Base-by-base conservation (phyloP, 73 alveolate genomes). In the Diophrys sp. region DNA sequence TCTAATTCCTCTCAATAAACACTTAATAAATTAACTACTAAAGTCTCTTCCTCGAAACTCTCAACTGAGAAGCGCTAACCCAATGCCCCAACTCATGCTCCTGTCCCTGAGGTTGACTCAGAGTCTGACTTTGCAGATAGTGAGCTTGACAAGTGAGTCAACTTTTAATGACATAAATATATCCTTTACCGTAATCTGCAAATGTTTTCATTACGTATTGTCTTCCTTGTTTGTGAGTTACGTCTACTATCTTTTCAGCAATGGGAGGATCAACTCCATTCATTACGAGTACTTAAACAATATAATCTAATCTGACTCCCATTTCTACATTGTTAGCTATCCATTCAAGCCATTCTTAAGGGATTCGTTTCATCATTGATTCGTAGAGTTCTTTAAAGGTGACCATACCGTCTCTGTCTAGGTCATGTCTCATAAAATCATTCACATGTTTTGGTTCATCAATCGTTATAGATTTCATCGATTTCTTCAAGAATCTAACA, bases 281-380 rank as follows among this genome's bases (percentile, higher is more conserved):
- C 56, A 82, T 66, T 44, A 73, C 79, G 26, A 82, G 56, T 26
- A 81, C 77, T 81, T 73, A 72, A 31, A 62, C 54, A 2, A 82
- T 82, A 44, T 73, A 82, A 31, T 67, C 85, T 1, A 54, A 79
- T 29, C 77, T 82, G 25, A 82, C 90, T 31, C 90, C 90, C 69
- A 55, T 70, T 1, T 28, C 66, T 25, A 82, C 29, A 32, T 82
- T 82, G 26, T 82, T 75, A 34, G 62, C 53, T 32, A 82, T 82
- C 90, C 90, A 82, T 31, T 75, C 73, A 8, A 82, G 84, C 90
- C 90, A 82, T 34, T 82, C 90, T 32, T 82, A 54, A 2, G 90
- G 90, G 2, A 82, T 78, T 55, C 84, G 27, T 54, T 75, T 82
- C 79, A 82, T 74, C 84, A 82, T 74, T n/a, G 67, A 54, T 44